Evolutionary conservation across 2,329 filamentous ascomycete genomes (phyloP), one percentile per base, ranked within the genome.

Genomic region (Diaporthe velutina): DNA sequence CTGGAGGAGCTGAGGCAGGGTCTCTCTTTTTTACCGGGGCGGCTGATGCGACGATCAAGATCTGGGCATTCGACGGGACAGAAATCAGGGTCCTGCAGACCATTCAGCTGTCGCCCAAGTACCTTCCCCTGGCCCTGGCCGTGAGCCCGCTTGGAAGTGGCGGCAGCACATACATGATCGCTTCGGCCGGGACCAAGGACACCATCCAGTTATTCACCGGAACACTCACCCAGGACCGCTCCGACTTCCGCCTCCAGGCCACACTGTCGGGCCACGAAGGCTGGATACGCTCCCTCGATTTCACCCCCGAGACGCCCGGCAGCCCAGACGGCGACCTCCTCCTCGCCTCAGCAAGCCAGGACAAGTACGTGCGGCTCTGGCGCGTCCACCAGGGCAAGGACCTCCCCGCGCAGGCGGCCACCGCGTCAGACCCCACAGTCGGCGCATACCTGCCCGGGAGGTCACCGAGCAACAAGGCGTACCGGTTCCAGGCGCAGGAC

Each of bases 281-380:
- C 73, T 99, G 97, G 97, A 92, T 99, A 61, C 90, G 96, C 64
- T 96, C 95, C 19, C 87, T 99, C 17, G 93, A 93, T 77, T 97
- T 99, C 78, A 90, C 91, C 1, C 86, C 86, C 75, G 94, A 97
- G 80, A 88, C 84, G 19, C 81, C 85, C 3, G 84, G 85, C 30
- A n/a, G 15, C 42, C 78, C 84, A 0, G 83, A 85, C 0, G 90
- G 90, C 70, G 96, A 98, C 81, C 82, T 98, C 5, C 84, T 98
- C 30, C 89, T 99, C 28, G 95, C 96, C 0, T 98, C 96, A 15
- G 96, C 96, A 30, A 98, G 96, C 81, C 97, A 99, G 83, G 97
- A 99, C 84, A 98, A 98, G 84, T 99, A 98, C 80, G 93, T 98
- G 75, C 93, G 97, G 54, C 89, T 99, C 48, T 99, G 97, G 97